These are phyloP conservation scores for Solanum peruvianum DNA, from an alignment of 257 asterid genomes.

Conservation along the genomic window DNA sequence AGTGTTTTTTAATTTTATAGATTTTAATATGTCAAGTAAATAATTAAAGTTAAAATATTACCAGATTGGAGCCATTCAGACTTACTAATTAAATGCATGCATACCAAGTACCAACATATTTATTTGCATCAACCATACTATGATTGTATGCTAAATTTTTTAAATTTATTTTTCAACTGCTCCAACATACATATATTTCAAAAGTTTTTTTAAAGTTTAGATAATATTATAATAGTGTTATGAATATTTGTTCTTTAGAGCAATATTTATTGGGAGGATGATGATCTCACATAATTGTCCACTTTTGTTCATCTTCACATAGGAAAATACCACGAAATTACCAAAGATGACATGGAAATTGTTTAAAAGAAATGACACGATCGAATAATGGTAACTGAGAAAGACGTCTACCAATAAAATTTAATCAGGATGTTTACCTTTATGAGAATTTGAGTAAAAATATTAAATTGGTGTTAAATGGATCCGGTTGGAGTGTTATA, in stretches of 20 bases:
- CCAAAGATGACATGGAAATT: not conserved
- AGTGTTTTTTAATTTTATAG: rapidly evolving
- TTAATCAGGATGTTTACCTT: not conserved
- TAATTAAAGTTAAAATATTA: too few relatives aligned
- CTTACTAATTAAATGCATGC: not conserved
- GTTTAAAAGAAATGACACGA: not conserved
- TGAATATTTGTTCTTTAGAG: not conserved
- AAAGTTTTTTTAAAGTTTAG: not conserved
- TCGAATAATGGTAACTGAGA: not conserved
- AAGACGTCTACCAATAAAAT: not conserved
- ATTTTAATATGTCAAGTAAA: too few relatives aligned
- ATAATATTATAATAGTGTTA: not conserved
- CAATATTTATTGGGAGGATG: not conserved
- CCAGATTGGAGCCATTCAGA: rapidly evolving
- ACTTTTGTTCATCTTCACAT: not conserved
- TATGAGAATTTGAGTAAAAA: not conserved
- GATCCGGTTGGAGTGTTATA: too few relatives aligned
- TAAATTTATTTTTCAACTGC: not conserved
- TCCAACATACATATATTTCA: not conserved
- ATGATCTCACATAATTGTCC: not conserved
- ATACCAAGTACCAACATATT: not conserved
- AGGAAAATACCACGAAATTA: not conserved
- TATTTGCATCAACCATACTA: not conserved
- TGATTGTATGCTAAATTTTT: not conserved
- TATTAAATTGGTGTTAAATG: not conserved